Evolutionary conservation across 2,329 filamentous ascomycete genomes (phyloP), one percentile per base, ranked within the genome.

Genomic region (Cladosporium sphaerospermum): DNA sequence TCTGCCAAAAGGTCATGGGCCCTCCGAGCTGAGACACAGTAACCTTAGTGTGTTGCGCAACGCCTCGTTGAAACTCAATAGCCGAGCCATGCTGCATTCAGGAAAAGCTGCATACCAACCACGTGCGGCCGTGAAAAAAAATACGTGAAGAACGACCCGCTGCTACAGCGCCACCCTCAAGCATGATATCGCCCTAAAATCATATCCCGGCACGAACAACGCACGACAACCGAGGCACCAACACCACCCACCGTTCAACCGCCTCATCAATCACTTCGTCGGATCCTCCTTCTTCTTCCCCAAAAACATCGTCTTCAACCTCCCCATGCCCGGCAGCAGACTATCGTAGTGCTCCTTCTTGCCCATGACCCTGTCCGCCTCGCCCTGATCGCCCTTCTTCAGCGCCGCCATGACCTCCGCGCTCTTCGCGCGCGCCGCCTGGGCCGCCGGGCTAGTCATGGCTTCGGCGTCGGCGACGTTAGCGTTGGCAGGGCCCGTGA

Each of bases 391-490:
- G 37, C 60, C 60, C n/a, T 54, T 58, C 47, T 56, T 61, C 45
- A 64, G 39, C 11, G 61, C 60, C 13, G 55, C 60, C 59, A 64
- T 65, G 54, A 64, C 53, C 44, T 60, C 57, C 4, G 55, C 57
- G 10, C 59, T 50, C 40, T 56, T 58, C 3, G 51, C 49, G 19
- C 63, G 53, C 4, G 63, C 63, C 8, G 56, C 56, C 23, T 57
- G 57, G 1, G 62, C 62, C 50, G 60, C 51, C 9, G 59, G 51
- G 11, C 57, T 60, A 3, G 62, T 57, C 62, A 65, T 65, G 39
- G 46, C 50, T 23, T 57, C 31, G 4, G 33, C 34, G 46, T 64
- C 55, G 42, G 62, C 56, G 11, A 56, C 57, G 39, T 62, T 59
- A 31, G 61, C 61, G 50, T 62, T 62, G 32, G 59, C 57, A 1